A percentile compares a stretch with the other conserved stretches of the same genome.
phyloP scores from a whole-genome alignment of 2,329 filamentous ascomycete genomes.

The Parafenestella ontariensis region DNA sequence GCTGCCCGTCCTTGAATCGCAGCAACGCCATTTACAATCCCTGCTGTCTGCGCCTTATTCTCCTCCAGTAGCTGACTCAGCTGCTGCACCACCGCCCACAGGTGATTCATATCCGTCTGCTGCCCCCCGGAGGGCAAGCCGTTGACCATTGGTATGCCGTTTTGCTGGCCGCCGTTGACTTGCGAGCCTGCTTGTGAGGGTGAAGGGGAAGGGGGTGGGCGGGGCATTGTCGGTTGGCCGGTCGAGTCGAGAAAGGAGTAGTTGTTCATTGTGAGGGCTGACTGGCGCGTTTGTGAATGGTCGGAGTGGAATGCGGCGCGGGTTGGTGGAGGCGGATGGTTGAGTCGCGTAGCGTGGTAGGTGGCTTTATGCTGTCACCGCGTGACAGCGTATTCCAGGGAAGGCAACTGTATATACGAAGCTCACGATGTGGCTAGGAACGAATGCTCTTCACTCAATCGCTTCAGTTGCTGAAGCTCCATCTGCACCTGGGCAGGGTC shows the following conservation, averaged over 20 bases:
- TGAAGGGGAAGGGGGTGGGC: slow-evolving; percentile 44
- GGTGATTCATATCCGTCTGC: slow-evolving; percentile 53
- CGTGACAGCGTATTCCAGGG: neutral
- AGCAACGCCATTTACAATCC: slow-evolving; percentile 49
- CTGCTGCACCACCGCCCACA: slow-evolving; percentile 52
- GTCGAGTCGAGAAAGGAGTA: slow-evolving; percentile 44
- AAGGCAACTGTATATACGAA: neutral
- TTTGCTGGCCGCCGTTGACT: slow-evolving; percentile 41
- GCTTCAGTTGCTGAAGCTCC: neutral
- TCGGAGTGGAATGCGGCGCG: slow-evolving; percentile 18
- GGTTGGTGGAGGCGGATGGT: neutral
- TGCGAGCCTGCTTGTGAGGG: slow-evolving; percentile 36
- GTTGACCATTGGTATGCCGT: slow-evolving; percentile 49
- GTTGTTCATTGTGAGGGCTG: slow-evolving; percentile 41
- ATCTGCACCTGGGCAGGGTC: neutral
- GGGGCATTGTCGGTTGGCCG: slow-evolving; percentile 29
- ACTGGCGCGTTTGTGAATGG: slow-evolving; percentile 13
- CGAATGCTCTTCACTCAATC: neutral
- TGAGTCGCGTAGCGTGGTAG: neutral
- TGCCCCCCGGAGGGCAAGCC: slow-evolving; percentile 49
- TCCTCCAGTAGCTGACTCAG: slow-evolving; percentile 49
- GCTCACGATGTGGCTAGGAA: neutral
- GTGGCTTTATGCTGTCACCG: neutral
- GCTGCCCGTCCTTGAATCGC: slow-evolving; percentile 46
- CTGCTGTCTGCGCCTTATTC: slow-evolving; percentile 48